Evolutionary conservation across 441 rosid genomes (phyloP), one percentile per base, ranked within the genome.

Genomic region (Mallotus repandus): DNA sequence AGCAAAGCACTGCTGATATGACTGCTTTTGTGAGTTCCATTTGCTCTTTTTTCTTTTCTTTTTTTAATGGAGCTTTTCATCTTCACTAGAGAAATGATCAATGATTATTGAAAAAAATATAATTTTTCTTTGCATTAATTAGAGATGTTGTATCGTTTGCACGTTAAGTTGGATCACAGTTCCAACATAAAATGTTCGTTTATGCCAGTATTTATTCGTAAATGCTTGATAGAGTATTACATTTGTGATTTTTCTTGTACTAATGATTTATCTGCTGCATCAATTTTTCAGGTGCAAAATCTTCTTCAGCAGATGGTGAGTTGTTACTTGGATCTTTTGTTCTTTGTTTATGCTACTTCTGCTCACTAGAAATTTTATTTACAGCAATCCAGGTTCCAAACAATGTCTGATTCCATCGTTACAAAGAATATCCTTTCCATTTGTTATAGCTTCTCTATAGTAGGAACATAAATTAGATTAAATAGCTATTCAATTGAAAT

Each of bases 281-380:
- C 52, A 50, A 59, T 65, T 73, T 83, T 77, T 70, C 86, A 90
- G 95, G 92, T 90, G 80, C 89, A 87, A 80, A 83, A 79, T 80
- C 90, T 94, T 83, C 96, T 89, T 77, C 87, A 79, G 83, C 90
- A 88, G 86, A 90, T 92, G 96, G 92, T 87, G 70, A 80, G 88
- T 83, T 80, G 7, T 52, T 3, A 54, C 5, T 12, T 69, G 75
- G 55, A 73, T 56, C 60, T 62, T 62, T 71, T 46, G 29, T 69
- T 68, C 5, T 68, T 49, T 50, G n/a, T 59, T 52, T 58, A 0
- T 68, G n/a, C 35, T 60, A 35, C 60, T 66, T 43, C 76, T 80
- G 29, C 61, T 78, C 63, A 78, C 11, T 12, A 12, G 32, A 22
- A 45, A 43, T 74, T 76, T 77, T 18, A 49, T 55, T 79, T 76